phyloP scores from a whole-genome alignment of 768 basidiomycete species.

The Auricularia auricula-judae region DNA sequence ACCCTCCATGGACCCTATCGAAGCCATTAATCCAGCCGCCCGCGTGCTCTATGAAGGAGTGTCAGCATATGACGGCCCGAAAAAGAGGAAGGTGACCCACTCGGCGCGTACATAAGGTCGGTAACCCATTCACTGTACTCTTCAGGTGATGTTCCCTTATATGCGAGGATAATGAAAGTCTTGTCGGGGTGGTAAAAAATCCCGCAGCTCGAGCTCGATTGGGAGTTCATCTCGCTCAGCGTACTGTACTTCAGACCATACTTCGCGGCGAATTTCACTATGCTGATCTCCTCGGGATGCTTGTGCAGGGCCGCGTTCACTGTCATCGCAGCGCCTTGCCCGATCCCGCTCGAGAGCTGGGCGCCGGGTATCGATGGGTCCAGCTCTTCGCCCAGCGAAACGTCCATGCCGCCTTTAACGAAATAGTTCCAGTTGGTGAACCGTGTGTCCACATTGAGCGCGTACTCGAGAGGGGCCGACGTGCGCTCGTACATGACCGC shows the following conservation, averaged over 20 bases:
- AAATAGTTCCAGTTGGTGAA: too few relatives aligned
- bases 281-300: constrained; percentile 9
- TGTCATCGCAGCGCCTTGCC: constrained; percentile 4
- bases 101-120: constrained; percentile 10
- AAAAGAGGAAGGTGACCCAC: neutral
- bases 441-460: too few relatives aligned
- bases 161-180: constrained; percentile 13
- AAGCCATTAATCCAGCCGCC: constrained; percentile 11
- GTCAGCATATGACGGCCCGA: too few relatives aligned
- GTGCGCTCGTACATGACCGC: constrained; percentile 15
- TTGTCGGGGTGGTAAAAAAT: constrained; percentile 12
- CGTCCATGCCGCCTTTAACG: too few relatives aligned
- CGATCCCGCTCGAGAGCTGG: constrained; percentile 5
- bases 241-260: constrained; percentile 11
- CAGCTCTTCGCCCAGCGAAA: too few relatives aligned
- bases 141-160: constrained; percentile 12
- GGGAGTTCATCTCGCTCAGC: constrained; percentile 11
- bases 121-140: constrained; percentile 14
- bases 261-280: constrained; percentile 6
- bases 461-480: constrained; percentile 4
- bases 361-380: constrained; percentile 5
- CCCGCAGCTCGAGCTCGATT: constrained; percentile 11
- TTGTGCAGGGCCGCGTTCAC: constrained; percentile 10
- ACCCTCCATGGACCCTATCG: constrained; percentile 12
- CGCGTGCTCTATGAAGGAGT: too few relatives aligned